Base-by-base conservation (phyloP, 805 yeast genomes). In the Candida endomychidarum region DNA sequence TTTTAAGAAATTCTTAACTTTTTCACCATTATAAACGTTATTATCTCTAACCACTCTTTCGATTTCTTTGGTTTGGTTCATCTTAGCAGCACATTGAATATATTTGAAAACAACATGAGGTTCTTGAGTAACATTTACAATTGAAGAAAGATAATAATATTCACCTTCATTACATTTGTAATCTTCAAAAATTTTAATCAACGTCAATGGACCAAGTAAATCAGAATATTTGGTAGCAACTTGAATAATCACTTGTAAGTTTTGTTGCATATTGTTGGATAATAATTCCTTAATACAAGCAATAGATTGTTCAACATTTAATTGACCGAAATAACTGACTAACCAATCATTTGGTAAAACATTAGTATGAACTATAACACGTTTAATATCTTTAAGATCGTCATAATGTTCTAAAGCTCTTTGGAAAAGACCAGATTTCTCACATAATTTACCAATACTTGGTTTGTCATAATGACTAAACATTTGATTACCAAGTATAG, bases 151-250 rank as follows among this genome's bases (percentile, higher is more conserved):
- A 65, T 88, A 93, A 72, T 90, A 89, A 74, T 90, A 93, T 56
- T 87, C 79, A 49, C 99, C 99, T 69, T 93, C 99, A 49, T 74
- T 76, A 42, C 95, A 85, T 66, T 86, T 86, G 75, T 81, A 88
- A 46, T 90, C 96, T 67, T 93, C 99, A 63, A 93, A 93, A 45
- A 93, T 67, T 63, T 88, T 86, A 65, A 93, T 86, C 62, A 93
- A 74, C 48, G 83, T 79, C 48, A 79, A 71, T 4, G 97, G 79
- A 18, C 98, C 98, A 53, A 93, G 81, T 54, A 91, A 76, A 48
- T 93, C 99, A 30, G 96, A 87, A 67, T 85, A 93, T 65, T 90
- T 93, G 43, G 96, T 89, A 15, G 98, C 96, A 44, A 93, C 96
- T 71, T 93, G 99, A 46, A 91, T 89, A 21, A 86, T 93, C 46